These are phyloP conservation scores for Cryphonectria parasitica DNA, from an alignment of 2,329 filamentous ascomycete species.

Conservation along the genomic window DNA sequence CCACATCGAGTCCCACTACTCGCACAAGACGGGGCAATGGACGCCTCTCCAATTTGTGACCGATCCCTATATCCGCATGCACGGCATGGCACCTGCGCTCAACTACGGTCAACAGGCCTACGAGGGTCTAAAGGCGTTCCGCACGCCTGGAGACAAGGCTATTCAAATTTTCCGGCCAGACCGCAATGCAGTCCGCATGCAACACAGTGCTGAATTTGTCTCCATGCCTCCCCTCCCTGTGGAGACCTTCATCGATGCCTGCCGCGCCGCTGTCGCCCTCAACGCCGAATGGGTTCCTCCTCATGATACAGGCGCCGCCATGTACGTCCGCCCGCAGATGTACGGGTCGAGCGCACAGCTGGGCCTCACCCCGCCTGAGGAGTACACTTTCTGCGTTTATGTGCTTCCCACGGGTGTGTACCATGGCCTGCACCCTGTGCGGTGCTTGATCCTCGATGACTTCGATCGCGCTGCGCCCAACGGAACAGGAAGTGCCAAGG, in stretches of 20 bases:
- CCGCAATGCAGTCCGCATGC: slow-evolving; percentile 82
- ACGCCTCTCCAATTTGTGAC: slow-evolving; percentile 75
- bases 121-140: slow-evolving; percentile 98
- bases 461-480: slow-evolving; percentile 94
- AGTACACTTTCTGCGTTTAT: slow-evolving; percentile 90
- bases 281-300: slow-evolving; percentile 94
- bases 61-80: slow-evolving; percentile 84
- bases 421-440: slow-evolving; percentile 87
- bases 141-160: slow-evolving; percentile 66
- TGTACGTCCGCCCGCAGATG: slow-evolving; percentile 89
- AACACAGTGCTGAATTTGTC: slow-evolving; percentile 81
- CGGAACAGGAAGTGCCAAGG: slow-evolving; percentile 88
- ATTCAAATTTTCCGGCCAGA: slow-evolving; percentile 89
- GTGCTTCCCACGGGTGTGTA: slow-evolving; percentile 93
- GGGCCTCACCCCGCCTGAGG: slow-evolving; percentile 82
- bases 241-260: slow-evolving; percentile 74
- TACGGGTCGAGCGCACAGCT: slow-evolving; percentile 89
- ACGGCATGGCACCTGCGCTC: slow-evolving; percentile 92
- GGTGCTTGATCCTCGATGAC: slow-evolving; percentile 84
- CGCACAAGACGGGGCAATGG: slow-evolving; percentile 75
- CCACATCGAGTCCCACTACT: slow-evolving; percentile 88
- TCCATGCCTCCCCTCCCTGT: slow-evolving; percentile 81
- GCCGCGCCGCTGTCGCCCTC: slow-evolving; percentile 79
- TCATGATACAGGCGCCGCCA: slow-evolving; percentile 82
- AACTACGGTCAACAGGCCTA: slow-evolving; percentile 99